These are phyloP conservation scores for Bruguiera gymnorhiza DNA, from an alignment of 345 rosid genomes.

Conservation along the genomic window DNA sequence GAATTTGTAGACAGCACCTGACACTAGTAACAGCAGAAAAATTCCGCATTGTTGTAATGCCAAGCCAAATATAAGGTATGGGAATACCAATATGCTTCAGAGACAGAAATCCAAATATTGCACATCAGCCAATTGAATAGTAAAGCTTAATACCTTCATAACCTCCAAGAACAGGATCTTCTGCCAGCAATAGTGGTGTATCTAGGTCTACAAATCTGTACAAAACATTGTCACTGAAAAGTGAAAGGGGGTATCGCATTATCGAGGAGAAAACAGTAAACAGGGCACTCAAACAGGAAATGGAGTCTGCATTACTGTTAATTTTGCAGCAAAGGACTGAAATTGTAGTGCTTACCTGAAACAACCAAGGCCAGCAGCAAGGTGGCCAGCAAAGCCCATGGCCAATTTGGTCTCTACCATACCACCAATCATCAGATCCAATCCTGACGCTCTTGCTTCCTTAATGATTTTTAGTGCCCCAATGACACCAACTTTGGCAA, in stretches of 20 bases:
- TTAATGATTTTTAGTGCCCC: constrained; percentile 79
- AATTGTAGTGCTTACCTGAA: constrained; percentile 51
- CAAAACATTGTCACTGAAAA: not conserved
- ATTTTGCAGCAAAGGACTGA: constrained; percentile 11
- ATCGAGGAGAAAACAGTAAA: not conserved
- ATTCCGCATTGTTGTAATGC: no score
- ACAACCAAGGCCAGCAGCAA: constrained; percentile 87
- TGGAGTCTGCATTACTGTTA: not conserved
- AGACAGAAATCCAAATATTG: not conserved
- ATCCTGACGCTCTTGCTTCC: constrained; percentile 55
- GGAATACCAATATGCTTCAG: not conserved
- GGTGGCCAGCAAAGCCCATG: constrained; percentile 94
- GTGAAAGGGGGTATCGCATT: not conserved
- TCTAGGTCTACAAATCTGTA: constrained; percentile 80
- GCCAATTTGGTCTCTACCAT: constrained; percentile 96
- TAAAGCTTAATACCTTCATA: constrained; percentile 57
- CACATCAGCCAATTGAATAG: constrained; percentile 1
- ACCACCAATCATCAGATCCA: constrained; percentile 86
- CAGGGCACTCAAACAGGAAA: not conserved
- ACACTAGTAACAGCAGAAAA: constrained; percentile 34
- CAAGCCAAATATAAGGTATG: not conserved
- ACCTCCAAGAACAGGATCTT: constrained; percentile 86
- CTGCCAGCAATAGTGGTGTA: constrained; percentile 80
- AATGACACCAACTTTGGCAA: constrained; percentile 72
- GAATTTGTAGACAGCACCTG: constrained; percentile 74